Percentiles rank a stretch among this genome's conserved stretches.
Evolutionary conservation across 2,329 filamentous ascomycete genomes (phyloP).

Genomic region (Penicillium sp.): DNA sequence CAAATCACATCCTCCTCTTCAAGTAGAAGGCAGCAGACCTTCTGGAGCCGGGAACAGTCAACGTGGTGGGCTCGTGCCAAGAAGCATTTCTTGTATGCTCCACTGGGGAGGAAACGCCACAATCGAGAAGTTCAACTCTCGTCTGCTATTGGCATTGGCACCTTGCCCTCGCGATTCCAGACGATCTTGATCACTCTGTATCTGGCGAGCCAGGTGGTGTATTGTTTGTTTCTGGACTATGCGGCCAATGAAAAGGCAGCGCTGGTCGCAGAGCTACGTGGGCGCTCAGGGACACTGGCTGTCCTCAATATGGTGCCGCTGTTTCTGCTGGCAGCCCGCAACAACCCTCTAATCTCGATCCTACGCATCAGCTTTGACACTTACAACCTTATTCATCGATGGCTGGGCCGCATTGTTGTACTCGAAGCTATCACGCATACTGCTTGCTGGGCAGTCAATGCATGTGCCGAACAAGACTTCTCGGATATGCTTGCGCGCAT

Average conservation of each 20-base stretch:
- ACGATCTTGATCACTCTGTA: slow-evolving; percentile 66
- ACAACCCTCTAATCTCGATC: slow-evolving; percentile 82
- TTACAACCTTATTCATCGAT: slow-evolving; percentile 86
- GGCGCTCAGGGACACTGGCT: slow-evolving; percentile 78
- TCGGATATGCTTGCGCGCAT: slow-evolving; percentile 35
- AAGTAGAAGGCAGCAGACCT: slow-evolving; percentile 41
- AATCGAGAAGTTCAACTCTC: slow-evolving; percentile 71
- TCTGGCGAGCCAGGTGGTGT: slow-evolving; percentile 69
- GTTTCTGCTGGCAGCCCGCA: slow-evolving; percentile 82
- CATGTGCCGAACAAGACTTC: slow-evolving; percentile 39
- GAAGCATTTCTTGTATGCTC: slow-evolving; percentile 56
- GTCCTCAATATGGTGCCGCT: slow-evolving; percentile 90
- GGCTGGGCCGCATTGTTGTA: slow-evolving; percentile 75
- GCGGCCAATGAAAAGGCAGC: slow-evolving; percentile 46
- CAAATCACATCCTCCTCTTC: slow-evolving; percentile 42
- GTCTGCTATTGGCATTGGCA: slow-evolving; percentile 67
- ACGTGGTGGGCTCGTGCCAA: slow-evolving; percentile 45
- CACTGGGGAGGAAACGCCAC: slow-evolving; percentile 70
- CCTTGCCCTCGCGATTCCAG: slow-evolving; percentile 76
- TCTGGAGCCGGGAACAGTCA: slow-evolving; percentile 46
- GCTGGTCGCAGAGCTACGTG: slow-evolving; percentile 77
- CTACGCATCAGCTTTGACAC: slow-evolving; percentile 92
- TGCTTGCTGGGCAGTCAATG: slow-evolving; percentile 73
- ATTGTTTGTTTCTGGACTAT: slow-evolving; percentile 57
- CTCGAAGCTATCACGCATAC: slow-evolving; percentile 69